phyloP scores from a whole-genome alignment of 768 basidiomycete genomes.

The Amylocystis lapponica region DNA sequence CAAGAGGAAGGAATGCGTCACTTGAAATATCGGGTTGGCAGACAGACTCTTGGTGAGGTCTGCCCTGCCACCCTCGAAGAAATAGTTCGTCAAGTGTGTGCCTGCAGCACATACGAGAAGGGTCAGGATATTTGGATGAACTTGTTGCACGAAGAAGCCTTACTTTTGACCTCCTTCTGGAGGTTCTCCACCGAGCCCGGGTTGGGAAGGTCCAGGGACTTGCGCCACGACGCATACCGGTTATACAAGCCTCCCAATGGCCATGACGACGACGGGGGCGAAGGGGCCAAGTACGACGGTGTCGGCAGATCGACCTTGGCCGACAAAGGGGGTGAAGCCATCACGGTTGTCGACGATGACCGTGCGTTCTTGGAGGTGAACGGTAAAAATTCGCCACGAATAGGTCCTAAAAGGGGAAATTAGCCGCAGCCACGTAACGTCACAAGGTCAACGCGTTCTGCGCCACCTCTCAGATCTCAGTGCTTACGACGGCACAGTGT shows the following conservation, averaged over 20 bases:
- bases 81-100: conserved; percentile 88
- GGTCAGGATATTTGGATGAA: too few relatives aligned
- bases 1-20: conserved; percentile 91
- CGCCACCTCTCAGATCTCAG: too few relatives aligned
- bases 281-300: too few relatives aligned
- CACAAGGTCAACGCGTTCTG: too few relatives aligned
- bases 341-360: background rate
- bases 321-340: conserved; percentile 1
- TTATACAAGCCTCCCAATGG: conserved; percentile 65
- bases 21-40: conserved; percentile 93
- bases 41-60: conserved; percentile 94
- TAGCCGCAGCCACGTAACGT: too few relatives aligned
- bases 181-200: conserved; percentile 94
- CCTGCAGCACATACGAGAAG: conserved; percentile 51
- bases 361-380: background rate
- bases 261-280: conserved; percentile 14
- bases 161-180: conserved; percentile 89
- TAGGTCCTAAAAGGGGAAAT: background rate
- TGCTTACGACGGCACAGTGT: too few relatives aligned
- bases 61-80: conserved; percentile 96
- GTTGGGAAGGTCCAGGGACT: conserved; percentile 74
- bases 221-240: conserved; percentile 77
- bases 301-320: background rate
- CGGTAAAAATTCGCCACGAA: conserved; percentile 1
- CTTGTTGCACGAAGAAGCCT: conserved; percentile 18